Evolutionary conservation across 2,329 filamentous ascomycete species (phyloP).

Genomic region (Rutstroemia sp.): DNA sequence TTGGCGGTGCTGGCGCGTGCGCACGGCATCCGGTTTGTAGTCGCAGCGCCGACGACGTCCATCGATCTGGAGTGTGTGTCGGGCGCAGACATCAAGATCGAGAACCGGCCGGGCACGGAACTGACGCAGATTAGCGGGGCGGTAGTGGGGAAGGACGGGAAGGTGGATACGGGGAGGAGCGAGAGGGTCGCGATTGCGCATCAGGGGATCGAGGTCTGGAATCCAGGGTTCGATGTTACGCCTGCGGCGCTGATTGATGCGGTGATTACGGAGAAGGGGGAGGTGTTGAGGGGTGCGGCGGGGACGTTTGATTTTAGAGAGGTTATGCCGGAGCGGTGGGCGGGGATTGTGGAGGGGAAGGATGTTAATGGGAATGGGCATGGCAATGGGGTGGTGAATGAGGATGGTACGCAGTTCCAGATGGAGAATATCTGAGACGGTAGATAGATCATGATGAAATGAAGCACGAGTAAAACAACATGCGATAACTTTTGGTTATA

Average conservation of each 20-base stretch:
- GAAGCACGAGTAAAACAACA: not conserved
- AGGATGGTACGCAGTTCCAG: conserved; percentile 10
- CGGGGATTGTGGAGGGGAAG: conserved; percentile 14
- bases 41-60: conserved; percentile 89
- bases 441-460: not conserved
- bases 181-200: conserved; percentile 75
- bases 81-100: conserved; percentile 79
- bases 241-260: conserved; percentile 84
- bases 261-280: conserved; percentile 86
- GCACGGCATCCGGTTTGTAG: conserved; percentile 89
- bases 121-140: conserved; percentile 80
- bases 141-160: conserved; percentile 54
- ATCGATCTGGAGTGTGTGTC: conserved; percentile 78
- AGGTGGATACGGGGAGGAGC: conserved; percentile 53
- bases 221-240: conserved; percentile 94
- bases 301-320: conserved; percentile 60
- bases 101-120: conserved; percentile 76
- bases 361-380: not conserved
- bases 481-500: too few species aligned
- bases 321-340: conserved; percentile 50
- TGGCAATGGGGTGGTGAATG: not conserved
- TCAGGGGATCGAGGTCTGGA: conserved; percentile 79
- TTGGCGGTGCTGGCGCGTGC: conserved; percentile 83
- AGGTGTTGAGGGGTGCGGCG: conserved; percentile 66
- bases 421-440: conserved; percentile 8